Evolutionary conservation across 768 basidiomycete genomes (phyloP).

Genomic region (Phanerodontia chrysosporium): DNA sequence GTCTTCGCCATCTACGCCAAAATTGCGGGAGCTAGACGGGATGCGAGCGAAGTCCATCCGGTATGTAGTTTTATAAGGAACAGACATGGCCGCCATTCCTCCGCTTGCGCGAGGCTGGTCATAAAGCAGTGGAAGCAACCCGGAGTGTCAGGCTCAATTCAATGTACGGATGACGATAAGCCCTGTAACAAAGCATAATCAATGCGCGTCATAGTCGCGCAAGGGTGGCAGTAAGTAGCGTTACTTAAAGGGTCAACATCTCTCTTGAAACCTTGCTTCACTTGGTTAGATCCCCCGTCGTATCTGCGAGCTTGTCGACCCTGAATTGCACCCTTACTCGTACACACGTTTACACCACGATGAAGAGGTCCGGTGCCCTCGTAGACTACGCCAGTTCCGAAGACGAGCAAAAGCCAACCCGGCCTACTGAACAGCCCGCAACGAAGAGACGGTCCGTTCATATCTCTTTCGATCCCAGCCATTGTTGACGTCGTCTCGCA

Average conservation of each 20-base stretch:
- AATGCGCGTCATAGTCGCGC: too few species aligned
- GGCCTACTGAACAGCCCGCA: not conserved
- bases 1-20: not conserved
- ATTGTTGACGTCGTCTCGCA: not conserved
- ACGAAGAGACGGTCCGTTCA: conserved; percentile 3
- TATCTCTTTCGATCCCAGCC: too few species aligned
- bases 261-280: not conserved
- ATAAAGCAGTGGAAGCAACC: not conserved
- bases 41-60: not conserved
- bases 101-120: not conserved
- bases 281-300: too few species aligned
- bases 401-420: conserved; percentile 8
- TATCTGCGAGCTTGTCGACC: not conserved
- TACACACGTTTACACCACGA: not conserved
- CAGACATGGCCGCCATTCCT: not conserved
- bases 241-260: not conserved
- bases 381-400: conserved; percentile 21
- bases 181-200: not conserved
- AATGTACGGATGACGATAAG: not conserved
- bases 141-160: not conserved
- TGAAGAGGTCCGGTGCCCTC: conserved; percentile 16
- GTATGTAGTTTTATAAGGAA: not conserved
- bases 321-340: not conserved
- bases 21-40: not conserved
- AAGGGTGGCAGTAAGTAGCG: not conserved